Conservation (phyloP, 75 land plant genomes). For the Picea glauca region DNA sequence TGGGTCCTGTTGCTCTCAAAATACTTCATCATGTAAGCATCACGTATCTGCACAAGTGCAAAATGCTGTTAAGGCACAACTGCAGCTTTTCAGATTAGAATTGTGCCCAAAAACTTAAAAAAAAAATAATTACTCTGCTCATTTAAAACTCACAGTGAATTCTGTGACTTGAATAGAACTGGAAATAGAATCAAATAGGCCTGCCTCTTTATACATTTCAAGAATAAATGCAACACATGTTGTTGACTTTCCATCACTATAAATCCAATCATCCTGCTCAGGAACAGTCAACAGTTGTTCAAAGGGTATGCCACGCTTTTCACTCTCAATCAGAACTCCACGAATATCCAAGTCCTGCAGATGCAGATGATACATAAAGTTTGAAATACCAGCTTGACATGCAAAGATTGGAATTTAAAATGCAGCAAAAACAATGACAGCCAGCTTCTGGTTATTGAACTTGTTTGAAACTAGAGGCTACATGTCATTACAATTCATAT, state of each 20-base stretch:
- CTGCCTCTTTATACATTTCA: conserved; percentile 94
- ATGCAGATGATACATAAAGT: not conserved
- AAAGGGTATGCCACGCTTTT: conserved; percentile 79
- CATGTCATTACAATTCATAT: not conserved
- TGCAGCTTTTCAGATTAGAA: not conserved
- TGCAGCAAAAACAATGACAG: not conserved
- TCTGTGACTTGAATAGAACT: conserved; percentile 92
- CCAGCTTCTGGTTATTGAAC: not conserved
- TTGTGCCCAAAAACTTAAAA: not conserved
- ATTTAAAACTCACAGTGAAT: conserved; percentile 67
- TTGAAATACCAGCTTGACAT: not conserved
- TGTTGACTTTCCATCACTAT: conserved; percentile 91
- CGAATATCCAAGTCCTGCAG: conserved; percentile 71
- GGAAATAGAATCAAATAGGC: conserved; percentile 67
- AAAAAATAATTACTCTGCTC: not conserved
- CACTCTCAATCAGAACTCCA: conserved; percentile 68
- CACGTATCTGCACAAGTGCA: conserved; percentile 66
- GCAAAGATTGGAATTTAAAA: not conserved
- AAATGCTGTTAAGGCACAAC: not conserved
- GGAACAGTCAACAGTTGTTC: conserved; percentile 79
- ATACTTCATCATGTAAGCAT: conserved; percentile 87
- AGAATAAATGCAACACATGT: conserved; percentile 92
- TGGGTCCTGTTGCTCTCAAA: conserved; percentile 70
- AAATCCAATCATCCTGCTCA: conserved; percentile 88
- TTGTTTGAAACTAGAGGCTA: not conserved